Base-by-base conservation (phyloP, 2,329 filamentous ascomycete genomes). In the Aureobasidium subglaciale region DNA sequence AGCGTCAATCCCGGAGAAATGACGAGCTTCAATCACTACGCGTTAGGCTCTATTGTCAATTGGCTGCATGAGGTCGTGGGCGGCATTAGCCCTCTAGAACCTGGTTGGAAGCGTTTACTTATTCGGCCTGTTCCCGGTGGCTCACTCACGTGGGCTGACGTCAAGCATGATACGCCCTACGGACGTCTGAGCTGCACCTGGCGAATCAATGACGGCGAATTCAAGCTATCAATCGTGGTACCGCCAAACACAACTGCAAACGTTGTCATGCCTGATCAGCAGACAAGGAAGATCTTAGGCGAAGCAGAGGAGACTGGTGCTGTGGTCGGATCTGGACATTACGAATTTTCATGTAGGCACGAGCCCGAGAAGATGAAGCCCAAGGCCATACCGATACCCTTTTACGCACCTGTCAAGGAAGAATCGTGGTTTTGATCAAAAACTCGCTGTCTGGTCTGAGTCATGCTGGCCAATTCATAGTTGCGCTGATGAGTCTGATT, bases 341-440 rank as follows among this genome's bases (percentile, higher is more conserved):
- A 59, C 16, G 40, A 38, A 7, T 59, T 56, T 18, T 43, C 41
- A 6, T 59, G 57, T 35, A 22, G 34, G 10, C 30, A 48, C 20
- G 30, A 38, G 15, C 24, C 45, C 15, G 85, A 81, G 82, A 92
- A 89, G 71, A 91, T 86, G 60, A 93, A 75, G 56, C 87, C 88
- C 34, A 90, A 71, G 20, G 38, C 38, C n/a, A 55, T 55, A 6
- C 30, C 50, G 2, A 37, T 45, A 11, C 50, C 40, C 2, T 45
- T 55, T 22, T 53, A 22, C 11, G 18, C 37, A 3, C 25, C 27
- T 1, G 27, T 53, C 2, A 16, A 24, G n/a, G 18, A 53, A 8
- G 49, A 53, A 24, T 18, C 16, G 1, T 53, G 49, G 49, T 53
- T 42, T 35, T n/a, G n/a, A n/a, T n/a, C n/a, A n/a, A n/a, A n/a